Conservation (phyloP, 2,329 filamentous ascomycete species). For the Sclerotinia subarctica region DNA sequence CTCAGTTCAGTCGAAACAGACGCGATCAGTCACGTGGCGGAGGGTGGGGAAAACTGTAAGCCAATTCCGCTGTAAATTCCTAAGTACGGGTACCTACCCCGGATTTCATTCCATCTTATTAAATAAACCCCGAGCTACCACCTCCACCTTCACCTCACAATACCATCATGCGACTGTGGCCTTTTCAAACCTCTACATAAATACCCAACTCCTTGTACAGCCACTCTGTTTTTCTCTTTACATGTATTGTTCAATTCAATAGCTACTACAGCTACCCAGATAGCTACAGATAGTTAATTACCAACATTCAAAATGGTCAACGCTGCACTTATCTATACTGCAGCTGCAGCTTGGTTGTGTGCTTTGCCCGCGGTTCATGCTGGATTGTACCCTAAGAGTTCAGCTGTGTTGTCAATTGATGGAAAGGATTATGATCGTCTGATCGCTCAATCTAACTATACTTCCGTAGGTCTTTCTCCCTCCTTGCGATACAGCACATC, state of each 20-base stretch:
- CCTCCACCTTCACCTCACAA: conserved; percentile 7
- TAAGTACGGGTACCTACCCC: conserved; percentile 2
- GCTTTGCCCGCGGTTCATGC: conserved; percentile 59
- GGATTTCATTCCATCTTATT: conserved; percentile 7
- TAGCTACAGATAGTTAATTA: not conserved
- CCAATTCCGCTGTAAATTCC: not conserved
- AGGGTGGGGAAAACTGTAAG: too few relatives aligned
- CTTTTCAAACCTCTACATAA: conserved; percentile 16
- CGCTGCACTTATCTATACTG: conserved; percentile 50
- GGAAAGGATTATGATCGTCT: conserved; percentile 75
- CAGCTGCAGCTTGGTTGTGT: conserved; percentile 60
- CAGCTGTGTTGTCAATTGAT: conserved; percentile 80
- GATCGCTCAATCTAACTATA: conserved; percentile 86
- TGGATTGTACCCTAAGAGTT: conserved; percentile 80
- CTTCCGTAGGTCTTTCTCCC: conserved; percentile 62
- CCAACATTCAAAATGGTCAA: conserved; percentile 49
- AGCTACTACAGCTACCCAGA: not conserved
- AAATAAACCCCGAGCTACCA: not conserved
- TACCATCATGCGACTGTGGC: conserved; percentile 21
- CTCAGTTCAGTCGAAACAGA: not conserved
- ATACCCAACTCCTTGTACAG: not conserved
- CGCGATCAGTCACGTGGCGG: too few relatives aligned
- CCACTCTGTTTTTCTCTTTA: not conserved
- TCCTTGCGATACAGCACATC: conserved; percentile 18
- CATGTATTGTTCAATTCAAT: conserved; percentile 12